Base-by-base conservation (phyloP, 305 asterid species). In the Fraxinus velutina region DNA sequence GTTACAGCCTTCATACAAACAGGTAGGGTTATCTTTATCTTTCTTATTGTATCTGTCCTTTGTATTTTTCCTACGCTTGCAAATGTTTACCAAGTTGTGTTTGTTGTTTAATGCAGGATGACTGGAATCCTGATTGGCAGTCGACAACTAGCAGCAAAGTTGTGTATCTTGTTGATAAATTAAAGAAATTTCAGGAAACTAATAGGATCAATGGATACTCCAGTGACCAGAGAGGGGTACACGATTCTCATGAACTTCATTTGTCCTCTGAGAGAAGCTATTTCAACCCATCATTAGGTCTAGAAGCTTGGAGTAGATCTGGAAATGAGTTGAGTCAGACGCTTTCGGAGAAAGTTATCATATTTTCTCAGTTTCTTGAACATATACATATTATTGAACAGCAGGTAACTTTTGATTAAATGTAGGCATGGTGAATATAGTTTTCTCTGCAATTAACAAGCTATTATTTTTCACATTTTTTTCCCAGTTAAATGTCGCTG, bases 71-170 rank as follows among this genome's bases (percentile, higher is more conserved):
- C 78, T 47, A 52, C 17, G 77, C 34, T 73, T 34, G 70, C 15
- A 57, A 30, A 27, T 15, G 50, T 81, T 75, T 80, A 77, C 66
- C 79, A 82, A 82, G 60, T n/a, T 66, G 70, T 82, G 33, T 70
- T 30, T 70, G 29, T 24, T 84, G 36, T 84, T 75, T 83, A 75
- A 85, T 85, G 84, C 89, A 95, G 99, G 99, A 95, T 83, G 94
- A 91, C 87, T 96, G 99, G 99, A 92, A 96, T 91, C 99, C 98
- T 84, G 97, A 96, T 87, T 96, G 99, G 99, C 93, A 92, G 87
- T 96, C 94, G 64, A 96, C 99, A 80, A 93, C 98, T 60, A 96
- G 99, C 94, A 96, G 97, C 90, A 96, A 95, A 90, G 98, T 92
- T 78, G 82, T 92, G 68, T 94, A 93, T 87, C 92, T 95, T 77